These are phyloP conservation scores for Helminthosporium solani DNA, from an alignment of 2,329 filamentous ascomycete species.

Conservation along the genomic window DNA sequence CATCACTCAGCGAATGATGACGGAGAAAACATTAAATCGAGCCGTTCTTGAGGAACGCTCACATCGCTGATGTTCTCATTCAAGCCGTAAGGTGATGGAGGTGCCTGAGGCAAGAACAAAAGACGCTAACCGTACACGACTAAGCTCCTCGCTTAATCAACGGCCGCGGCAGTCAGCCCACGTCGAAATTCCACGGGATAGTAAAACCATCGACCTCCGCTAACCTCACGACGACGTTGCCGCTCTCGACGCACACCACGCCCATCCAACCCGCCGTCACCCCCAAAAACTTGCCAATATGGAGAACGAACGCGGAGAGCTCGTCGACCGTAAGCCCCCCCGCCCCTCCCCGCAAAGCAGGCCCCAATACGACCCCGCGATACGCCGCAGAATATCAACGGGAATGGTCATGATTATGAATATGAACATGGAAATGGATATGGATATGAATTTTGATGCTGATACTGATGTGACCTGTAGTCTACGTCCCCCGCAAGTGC, in stretches of 20 bases:
- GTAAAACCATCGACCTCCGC: constrained; percentile 25
- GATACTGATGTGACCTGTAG: constrained; percentile 9
- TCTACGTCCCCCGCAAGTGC: constrained; percentile 38
- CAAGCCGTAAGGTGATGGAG: no score
- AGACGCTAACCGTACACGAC: no score
- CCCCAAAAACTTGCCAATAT: constrained; percentile 61
- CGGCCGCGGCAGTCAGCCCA: no score
- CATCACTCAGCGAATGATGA: no score
- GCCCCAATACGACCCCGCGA: background rate
- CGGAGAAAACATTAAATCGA: no score
- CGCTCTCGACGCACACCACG: no score
- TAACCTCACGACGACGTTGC: constrained; percentile 16
- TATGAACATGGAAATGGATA: background rate
- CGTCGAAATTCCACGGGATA: constrained; percentile 15
- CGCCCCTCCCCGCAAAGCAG: background rate
- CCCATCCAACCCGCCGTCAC: constrained; percentile 17
- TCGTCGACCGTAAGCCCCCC: constrained; percentile 70
- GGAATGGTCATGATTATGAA: no score
- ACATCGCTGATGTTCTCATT: no score
- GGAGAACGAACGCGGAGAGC: constrained; percentile 99
- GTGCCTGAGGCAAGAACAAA: no score
- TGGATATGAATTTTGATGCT: no score
- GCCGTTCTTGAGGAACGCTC: no score
- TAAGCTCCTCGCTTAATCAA: no score
- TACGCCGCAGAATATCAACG: background rate